phyloP scores from a whole-genome alignment of 2,329 filamentous ascomycete species.

The Exserohilum turcica region DNA sequence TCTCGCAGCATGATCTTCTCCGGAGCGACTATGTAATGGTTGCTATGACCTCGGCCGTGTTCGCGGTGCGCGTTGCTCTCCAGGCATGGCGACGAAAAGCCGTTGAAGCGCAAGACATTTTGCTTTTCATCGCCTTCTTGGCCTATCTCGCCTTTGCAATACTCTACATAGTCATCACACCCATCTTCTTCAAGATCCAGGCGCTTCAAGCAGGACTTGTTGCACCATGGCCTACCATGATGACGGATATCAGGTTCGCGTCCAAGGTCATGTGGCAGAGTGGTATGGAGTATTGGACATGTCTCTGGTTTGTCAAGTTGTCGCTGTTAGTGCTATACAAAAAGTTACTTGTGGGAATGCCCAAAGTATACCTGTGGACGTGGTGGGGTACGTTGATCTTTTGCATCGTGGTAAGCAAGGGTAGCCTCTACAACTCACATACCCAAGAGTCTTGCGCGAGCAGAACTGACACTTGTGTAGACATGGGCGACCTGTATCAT shows the following conservation, averaged over 20 bases:
- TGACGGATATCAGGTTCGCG: conserved; percentile 37
- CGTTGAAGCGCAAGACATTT: conserved; percentile 17
- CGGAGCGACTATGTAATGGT: conserved; percentile 23
- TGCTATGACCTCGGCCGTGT: conserved; percentile 23
- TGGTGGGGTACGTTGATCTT: conserved; percentile 48
- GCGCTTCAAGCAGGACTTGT: conserved; percentile 28
- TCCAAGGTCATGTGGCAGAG: conserved; percentile 49
- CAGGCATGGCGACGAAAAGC: conserved; percentile 18
- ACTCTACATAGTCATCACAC: conserved; percentile 46
- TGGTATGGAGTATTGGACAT: conserved; percentile 48
- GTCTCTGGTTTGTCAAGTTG: conserved; percentile 51
- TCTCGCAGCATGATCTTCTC: conserved; percentile 17
- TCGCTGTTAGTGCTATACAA: conserved; percentile 50
- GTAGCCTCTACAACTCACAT: not conserved
- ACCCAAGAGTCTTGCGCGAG: not conserved
- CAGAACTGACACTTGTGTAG: conserved; percentile 21
- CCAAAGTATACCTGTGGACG: conserved; percentile 36
- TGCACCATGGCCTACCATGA: conserved; percentile 35
- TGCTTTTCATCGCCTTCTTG: conserved; percentile 34
- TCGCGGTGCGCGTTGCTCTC: conserved; percentile 15
- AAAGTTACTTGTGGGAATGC: conserved; percentile 42
- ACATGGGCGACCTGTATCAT: conserved; percentile 47
- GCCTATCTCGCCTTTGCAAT: conserved; percentile 34
- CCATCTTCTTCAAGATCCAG: conserved; percentile 41
- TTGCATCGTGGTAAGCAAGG: conserved; percentile 38